Percentiles rank a stretch among this genome's conserved stretches.
These are phyloP conservation scores for Citrus reticulata DNA, from an alignment of 345 rosid genomes.

Conservation along the genomic window DNA sequence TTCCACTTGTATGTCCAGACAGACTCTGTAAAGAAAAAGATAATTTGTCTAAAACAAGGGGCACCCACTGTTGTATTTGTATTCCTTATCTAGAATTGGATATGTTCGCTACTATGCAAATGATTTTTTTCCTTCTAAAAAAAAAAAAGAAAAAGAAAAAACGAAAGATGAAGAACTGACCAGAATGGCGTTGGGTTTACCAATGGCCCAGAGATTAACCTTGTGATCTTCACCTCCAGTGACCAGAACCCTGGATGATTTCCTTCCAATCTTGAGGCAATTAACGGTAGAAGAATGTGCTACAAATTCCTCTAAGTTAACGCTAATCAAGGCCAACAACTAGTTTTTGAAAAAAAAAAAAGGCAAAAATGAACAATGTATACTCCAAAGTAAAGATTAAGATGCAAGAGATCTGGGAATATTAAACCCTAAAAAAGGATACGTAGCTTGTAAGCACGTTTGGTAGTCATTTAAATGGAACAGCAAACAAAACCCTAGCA, in stretches of 20 bases:
- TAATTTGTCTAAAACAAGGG: neutral
- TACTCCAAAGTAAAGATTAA: neutral
- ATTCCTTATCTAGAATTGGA: neutral
- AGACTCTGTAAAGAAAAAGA: constrained; percentile 56
- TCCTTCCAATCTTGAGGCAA: constrained; percentile 96
- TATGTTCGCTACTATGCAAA: neutral
- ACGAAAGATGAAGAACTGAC: constrained; percentile 51
- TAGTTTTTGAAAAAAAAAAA: too few relatives aligned
- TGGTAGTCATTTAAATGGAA: constrained; percentile 68
- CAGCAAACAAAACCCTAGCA: constrained; percentile 42
- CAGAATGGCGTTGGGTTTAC: constrained; percentile 97
- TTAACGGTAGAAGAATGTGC: constrained; percentile 93
- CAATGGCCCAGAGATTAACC: constrained; percentile 99
- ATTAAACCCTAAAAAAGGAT: constrained; percentile 42
- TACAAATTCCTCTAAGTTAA: constrained; percentile 87
- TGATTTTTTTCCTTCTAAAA: neutral
- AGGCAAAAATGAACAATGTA: neutral
- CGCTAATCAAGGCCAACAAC: constrained; percentile 44
- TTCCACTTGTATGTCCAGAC: constrained; percentile 93
- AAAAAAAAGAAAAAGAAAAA: neutral
- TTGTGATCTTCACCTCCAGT: constrained; percentile 99
- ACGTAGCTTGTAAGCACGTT: constrained; percentile 99
- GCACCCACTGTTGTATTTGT: neutral
- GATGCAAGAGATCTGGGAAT: constrained; percentile 23
- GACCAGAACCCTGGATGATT: constrained; percentile 87